These are phyloP conservation scores for Cyclotella baltica DNA, from an alignment of 108 stramenopile genomes.

Conservation along the genomic window DNA sequence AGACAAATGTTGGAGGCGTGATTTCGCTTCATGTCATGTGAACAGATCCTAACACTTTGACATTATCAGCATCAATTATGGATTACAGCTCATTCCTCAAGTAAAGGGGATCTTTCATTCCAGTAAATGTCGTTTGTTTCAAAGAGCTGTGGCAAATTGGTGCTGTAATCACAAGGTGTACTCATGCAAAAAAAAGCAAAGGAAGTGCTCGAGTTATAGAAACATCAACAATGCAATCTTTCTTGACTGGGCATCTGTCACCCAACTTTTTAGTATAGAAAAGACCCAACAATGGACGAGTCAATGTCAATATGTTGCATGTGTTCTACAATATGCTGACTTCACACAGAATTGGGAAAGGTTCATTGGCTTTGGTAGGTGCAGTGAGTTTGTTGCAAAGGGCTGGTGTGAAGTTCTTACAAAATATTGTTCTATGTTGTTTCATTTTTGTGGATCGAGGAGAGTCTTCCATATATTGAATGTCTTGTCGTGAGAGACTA, in stretches of 20 bases:
- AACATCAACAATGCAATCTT: neutral
- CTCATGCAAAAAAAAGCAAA: conserved; percentile 49
- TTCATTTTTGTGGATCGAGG: neutral
- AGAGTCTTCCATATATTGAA: conserved; percentile 64
- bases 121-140: conserved; percentile 39
- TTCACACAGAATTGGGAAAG: conserved; percentile 27
- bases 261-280: too few relatives aligned
- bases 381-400: conserved; percentile 16
- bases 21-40: conserved; percentile 61
- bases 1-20: conserved; percentile 36
- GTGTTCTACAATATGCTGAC: conserved; percentile 5
- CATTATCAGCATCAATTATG: conserved; percentile 32
- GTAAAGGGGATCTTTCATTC: conserved; percentile 44
- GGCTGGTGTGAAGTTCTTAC: neutral
- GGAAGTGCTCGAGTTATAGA: too few relatives aligned
- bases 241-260: neutral
- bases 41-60: conserved; percentile 67
- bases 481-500: conserved; percentile 68
- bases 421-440: neutral
- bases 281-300: conserved; percentile 21
- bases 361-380: conserved; percentile 13
- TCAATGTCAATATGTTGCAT: conserved; percentile 9
- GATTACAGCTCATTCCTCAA: conserved; percentile 50
- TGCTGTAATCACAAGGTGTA: conserved; percentile 62
- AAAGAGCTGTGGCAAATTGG: conserved; percentile 48